These are phyloP conservation scores for Danielia oregonensis DNA, from an alignment of 805 yeast species.

Conservation along the genomic window DNA sequence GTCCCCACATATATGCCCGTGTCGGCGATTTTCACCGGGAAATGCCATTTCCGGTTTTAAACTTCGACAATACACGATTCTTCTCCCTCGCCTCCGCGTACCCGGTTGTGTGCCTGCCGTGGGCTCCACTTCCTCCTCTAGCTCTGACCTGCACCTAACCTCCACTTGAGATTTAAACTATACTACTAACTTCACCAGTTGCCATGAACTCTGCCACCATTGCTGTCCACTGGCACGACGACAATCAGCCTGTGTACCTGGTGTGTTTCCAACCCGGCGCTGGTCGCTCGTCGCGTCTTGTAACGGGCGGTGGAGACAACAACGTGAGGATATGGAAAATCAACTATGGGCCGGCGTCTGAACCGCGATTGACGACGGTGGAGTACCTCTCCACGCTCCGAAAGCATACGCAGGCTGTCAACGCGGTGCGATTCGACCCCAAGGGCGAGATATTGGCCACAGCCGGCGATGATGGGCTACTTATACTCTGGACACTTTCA, in stretches of 20 bases:
- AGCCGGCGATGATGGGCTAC: slow-evolving; percentile 93
- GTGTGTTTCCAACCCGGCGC: slow-evolving; percentile 48
- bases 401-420: slow-evolving; percentile 93
- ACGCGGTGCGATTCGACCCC: slow-evolving; percentile 78
- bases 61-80: too few relatives aligned
- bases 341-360: slow-evolving; percentile 4
- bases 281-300: slow-evolving; percentile 46
- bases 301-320: slow-evolving; percentile 94
- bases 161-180: too few relatives aligned
- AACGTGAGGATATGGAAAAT: slow-evolving; percentile 63
- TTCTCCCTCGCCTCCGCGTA: too few relatives aligned
- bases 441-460: slow-evolving; percentile 71
- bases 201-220: slow-evolving; percentile 42
- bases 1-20: too few relatives aligned
- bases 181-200: too few relatives aligned
- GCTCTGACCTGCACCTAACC: too few relatives aligned
- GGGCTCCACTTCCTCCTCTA: too few relatives aligned
- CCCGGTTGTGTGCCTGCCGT: too few relatives aligned
- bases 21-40: too few relatives aligned
- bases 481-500: slow-evolving; percentile 71
- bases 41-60: too few relatives aligned
- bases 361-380: slow-evolving; percentile 33
- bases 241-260: slow-evolving; percentile 69
- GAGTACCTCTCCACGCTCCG: slow-evolving; percentile 76
- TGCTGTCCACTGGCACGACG: slow-evolving; percentile 72